Evolutionary conservation across 2,329 filamentous ascomycete species (phyloP).

Genomic region (Elsinoe perseae): DNA sequence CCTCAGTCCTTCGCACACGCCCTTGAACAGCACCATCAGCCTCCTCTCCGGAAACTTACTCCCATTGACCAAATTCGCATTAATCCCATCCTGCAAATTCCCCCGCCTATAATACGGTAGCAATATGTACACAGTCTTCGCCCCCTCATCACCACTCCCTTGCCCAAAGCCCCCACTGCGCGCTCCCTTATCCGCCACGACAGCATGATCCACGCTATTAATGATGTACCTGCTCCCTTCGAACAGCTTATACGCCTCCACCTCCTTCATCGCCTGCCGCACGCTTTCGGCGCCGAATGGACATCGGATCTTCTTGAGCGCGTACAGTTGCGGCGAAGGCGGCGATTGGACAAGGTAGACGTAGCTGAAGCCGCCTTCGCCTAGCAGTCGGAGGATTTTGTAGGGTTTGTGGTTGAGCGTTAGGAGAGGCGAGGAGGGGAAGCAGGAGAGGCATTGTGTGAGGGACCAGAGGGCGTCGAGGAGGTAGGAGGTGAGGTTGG

Average conservation of each 20-base stretch:
- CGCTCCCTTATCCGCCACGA: constrained; percentile 58
- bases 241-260: constrained; percentile 93
- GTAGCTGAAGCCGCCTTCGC: constrained; percentile 98
- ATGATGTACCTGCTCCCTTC: constrained; percentile 77
- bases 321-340: constrained; percentile 72
- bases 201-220: constrained; percentile 71
- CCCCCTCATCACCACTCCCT: constrained; percentile 42
- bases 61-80: constrained; percentile 95
- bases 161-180: constrained; percentile 13
- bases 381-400: constrained; percentile 88
- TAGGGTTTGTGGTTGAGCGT: constrained; percentile 93
- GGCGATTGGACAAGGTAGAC: constrained; percentile 97
- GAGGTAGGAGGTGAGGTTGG: constrained; percentile 50
- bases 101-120: constrained; percentile 91
- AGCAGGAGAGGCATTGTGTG: constrained; percentile 92
- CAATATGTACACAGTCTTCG: constrained; percentile 94
- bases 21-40: constrained; percentile 83
- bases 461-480: constrained; percentile 86
- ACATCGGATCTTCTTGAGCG: constrained; percentile 97
- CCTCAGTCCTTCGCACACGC: constrained; percentile 79
- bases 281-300: constrained; percentile 96
- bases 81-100: constrained; percentile 96
- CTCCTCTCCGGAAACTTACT: constrained; percentile 79
- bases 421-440: constrained; percentile 84
- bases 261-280: constrained; percentile 88